These are phyloP conservation scores for Gentiana macrophylla DNA, from an alignment of 257 asterid species.

Conservation along the genomic window DNA sequence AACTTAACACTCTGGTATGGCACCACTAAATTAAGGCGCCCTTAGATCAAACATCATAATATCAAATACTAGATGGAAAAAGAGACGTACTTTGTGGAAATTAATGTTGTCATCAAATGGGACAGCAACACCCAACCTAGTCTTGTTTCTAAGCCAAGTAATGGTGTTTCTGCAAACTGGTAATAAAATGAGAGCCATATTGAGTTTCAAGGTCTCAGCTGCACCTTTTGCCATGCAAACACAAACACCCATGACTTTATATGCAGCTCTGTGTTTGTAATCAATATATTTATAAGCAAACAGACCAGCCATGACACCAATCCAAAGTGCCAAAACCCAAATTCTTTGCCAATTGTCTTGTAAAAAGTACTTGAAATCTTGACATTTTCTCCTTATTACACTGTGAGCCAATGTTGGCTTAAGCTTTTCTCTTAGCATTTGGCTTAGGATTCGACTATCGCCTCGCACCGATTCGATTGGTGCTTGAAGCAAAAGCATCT, in stretches of 20 bases:
- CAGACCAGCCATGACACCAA: slow-evolving; percentile 29
- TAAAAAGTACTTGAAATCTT: slow-evolving; percentile 44
- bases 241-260: slow-evolving; percentile 53
- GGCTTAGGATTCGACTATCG: slow-evolving; percentile 68
- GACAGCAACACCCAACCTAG: slow-evolving; percentile 43
- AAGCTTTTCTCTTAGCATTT: slow-evolving; percentile 74
- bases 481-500: slow-evolving; percentile 74
- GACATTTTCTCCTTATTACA: slow-evolving; percentile 33
- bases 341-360: slow-evolving; percentile 63
- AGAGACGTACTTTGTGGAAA: slow-evolving; percentile 45
- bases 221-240: slow-evolving; percentile 48
- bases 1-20: too few relatives aligned
- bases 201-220: slow-evolving; percentile 17
- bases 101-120: slow-evolving; percentile 86
- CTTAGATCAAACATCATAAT: neutral
- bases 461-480: slow-evolving; percentile 45
- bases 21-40: too few relatives aligned
- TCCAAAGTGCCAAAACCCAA: slow-evolving; percentile 49
- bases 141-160: slow-evolving; percentile 47
- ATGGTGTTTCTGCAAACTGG: slow-evolving; percentile 37
- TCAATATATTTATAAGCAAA: slow-evolving; percentile 49
- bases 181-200: slow-evolving; percentile 16
- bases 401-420: slow-evolving; percentile 40
- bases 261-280: slow-evolving; percentile 26
- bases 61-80: too few relatives aligned